These are phyloP conservation scores for Senna siamea DNA, from an alignment of 306 rosid species.

Conservation along the genomic window DNA sequence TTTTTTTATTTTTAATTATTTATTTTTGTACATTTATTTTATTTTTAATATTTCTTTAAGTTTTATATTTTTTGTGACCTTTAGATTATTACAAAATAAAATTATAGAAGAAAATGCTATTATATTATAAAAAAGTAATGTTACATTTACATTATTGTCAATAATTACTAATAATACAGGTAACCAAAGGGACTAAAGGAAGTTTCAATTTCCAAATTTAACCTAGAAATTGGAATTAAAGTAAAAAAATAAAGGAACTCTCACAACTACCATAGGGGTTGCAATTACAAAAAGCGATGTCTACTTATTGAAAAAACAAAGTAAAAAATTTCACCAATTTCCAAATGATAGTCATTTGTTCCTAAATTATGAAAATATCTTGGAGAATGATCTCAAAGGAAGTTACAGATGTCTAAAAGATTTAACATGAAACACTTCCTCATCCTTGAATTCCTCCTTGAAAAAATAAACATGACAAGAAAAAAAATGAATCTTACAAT, in stretches of 20 bases:
- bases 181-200: not conserved
- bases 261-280: slow-evolving; percentile 43
- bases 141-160: too few species aligned
- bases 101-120: too few species aligned
- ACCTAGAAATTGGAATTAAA: slow-evolving; percentile 32
- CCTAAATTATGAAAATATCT: slow-evolving; percentile 45
- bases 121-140: too few species aligned
- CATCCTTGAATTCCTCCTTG: slow-evolving; percentile 97
- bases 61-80: too few species aligned
- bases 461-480: slow-evolving; percentile 35
- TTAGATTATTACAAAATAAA: too few species aligned
- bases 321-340: slow-evolving; percentile 37
- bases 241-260: slow-evolving; percentile 35
- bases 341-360: slow-evolving; percentile 43
- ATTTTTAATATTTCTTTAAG: too few species aligned
- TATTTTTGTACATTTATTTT: too few species aligned
- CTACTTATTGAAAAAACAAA: slow-evolving; percentile 56
- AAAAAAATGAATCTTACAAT: slow-evolving; percentile 8
- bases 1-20: too few species aligned
- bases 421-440: slow-evolving; percentile 57
- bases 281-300: slow-evolving; percentile 52
- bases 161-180: too few species aligned
- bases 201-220: slow-evolving; percentile 36
- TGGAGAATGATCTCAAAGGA: slow-evolving; percentile 47
- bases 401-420: slow-evolving; percentile 87